Evolutionary conservation across 805 yeast genomes (phyloP), one percentile per base, ranked within the genome.

Genomic region (Starmerella potacharoeniae): DNA sequence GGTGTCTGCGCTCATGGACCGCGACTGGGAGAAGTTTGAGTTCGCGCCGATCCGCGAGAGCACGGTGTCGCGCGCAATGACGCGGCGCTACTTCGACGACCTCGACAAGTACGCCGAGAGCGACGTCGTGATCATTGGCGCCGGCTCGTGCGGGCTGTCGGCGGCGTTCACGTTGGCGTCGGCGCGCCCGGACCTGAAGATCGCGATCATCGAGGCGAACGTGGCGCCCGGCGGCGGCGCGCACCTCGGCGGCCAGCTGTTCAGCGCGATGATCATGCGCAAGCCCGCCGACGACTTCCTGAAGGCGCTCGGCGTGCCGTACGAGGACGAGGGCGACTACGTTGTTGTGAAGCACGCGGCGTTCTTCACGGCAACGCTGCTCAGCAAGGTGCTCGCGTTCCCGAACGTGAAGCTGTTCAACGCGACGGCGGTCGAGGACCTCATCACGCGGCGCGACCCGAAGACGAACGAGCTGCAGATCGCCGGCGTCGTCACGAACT

Each of bases 221-320:
- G 86, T 83, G n/a, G 76, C 85, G 36, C 84, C 85, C 54, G 90
- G 90, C 55, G 91, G 90, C 59, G 91, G 91, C 33, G 80, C 84
- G 56, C 83, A 85, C 82, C 73, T 84, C 48, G 87, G 87, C 54
- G 91, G 89, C 11, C 87, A 82, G 67, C 72, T 84, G 58, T 82
- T 84, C 68, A 79, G 84, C 33, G 88, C 89, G 40, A 83, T 83
- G 89, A 80, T 84, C 52, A 73, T 83, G 76, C 78, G 90, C 70
- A 84, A 84, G 69, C 90, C 89, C 17, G 85, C 89, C n/a, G 81
- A 84, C 58, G 64, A 74, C 58, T 83, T 84, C 70, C 73, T 84
- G 66, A 75, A 79, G 41, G 86, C 81, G 55, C 68, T 84, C 50
- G 81, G 77, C 7, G 72, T 84, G 53, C 81, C 78, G 43, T 84